Conservation (phyloP, 2,329 filamentous ascomycete species). For the Aspergillus caelatus region DNA sequence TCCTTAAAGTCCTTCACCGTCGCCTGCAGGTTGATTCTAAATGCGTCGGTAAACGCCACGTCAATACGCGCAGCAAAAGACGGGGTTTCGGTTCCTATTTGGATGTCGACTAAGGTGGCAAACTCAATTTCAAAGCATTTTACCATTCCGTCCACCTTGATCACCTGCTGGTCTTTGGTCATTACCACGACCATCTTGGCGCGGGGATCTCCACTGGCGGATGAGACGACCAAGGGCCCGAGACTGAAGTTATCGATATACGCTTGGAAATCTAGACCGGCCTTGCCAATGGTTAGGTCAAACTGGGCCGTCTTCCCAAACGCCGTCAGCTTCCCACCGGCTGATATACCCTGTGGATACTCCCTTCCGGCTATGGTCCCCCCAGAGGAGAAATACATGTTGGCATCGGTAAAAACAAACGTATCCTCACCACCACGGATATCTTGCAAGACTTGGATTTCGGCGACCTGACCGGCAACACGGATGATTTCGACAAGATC, state of each 20-base stretch:
- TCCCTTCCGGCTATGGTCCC: background rate
- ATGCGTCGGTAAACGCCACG: background rate
- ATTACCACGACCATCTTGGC: background rate
- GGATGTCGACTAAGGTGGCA: background rate
- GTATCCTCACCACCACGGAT: background rate
- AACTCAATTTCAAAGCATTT: background rate
- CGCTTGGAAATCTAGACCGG: background rate
- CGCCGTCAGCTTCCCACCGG: background rate
- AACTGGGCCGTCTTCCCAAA: slow-evolving; percentile 3
- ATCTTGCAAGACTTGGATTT: background rate
- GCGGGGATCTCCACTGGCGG: background rate
- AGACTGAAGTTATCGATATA: background rate
- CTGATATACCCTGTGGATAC: slow-evolving; percentile 1
- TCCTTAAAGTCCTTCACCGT: background rate
- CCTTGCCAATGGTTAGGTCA: background rate
- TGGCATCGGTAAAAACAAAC: background rate
- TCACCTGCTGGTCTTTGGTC: background rate
- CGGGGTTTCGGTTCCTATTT: background rate
- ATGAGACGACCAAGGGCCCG: background rate
- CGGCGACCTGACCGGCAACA: background rate
- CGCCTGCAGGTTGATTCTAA: background rate
- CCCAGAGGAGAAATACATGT: background rate
- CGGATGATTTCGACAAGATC: background rate
- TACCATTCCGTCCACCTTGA: background rate
- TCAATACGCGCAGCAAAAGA: background rate